Evolutionary conservation across 1,284 basidiomycete genomes (phyloP).

Genomic region (Anthracocystis panici-leucophaei): DNA sequence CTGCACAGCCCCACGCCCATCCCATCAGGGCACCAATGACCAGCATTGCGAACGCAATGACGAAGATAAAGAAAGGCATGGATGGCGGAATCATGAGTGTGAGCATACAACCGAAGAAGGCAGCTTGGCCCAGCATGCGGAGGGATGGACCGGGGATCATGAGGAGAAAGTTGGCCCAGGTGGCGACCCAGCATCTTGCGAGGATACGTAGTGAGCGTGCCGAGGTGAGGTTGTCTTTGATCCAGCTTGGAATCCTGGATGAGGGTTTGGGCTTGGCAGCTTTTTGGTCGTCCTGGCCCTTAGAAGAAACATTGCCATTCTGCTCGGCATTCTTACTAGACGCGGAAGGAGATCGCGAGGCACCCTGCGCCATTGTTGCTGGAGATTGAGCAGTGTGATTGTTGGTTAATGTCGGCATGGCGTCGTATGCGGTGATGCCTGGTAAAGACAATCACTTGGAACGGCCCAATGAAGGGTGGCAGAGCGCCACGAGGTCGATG

Average conservation of each 20-base stretch:
- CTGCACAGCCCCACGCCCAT: slow-evolving; percentile 81
- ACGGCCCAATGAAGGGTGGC: not conserved
- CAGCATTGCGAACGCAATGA: slow-evolving; percentile 73
- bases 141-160: slow-evolving; percentile 60
- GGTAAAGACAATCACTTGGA: not conserved
- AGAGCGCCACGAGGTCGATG: not conserved
- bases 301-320: not conserved
- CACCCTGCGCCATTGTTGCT: not conserved
- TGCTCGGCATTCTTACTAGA: not conserved
- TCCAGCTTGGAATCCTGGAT: slow-evolving; percentile 47
- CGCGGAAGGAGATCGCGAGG: not conserved
- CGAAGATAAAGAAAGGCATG: slow-evolving; percentile 61
- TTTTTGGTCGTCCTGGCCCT: not conserved
- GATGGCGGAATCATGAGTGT: slow-evolving; percentile 64
- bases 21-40: slow-evolving; percentile 77
- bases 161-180: slow-evolving; percentile 62
- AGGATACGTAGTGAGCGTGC: slow-evolving; percentile 41
- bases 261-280: not conserved
- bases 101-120: slow-evolving; percentile 63
- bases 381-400: slow-evolving; percentile 1
- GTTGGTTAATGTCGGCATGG: slow-evolving; percentile 14
- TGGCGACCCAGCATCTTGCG: slow-evolving; percentile 64
- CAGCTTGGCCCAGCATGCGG: slow-evolving; percentile 61
- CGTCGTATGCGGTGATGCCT: not conserved
- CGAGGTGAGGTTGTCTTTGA: slow-evolving; percentile 46